A percentile compares a stretch with the other conserved stretches of the same genome.
Conservation (phyloP, 129 eudicot genomes). For the Flaveria ramosissima region DNA sequence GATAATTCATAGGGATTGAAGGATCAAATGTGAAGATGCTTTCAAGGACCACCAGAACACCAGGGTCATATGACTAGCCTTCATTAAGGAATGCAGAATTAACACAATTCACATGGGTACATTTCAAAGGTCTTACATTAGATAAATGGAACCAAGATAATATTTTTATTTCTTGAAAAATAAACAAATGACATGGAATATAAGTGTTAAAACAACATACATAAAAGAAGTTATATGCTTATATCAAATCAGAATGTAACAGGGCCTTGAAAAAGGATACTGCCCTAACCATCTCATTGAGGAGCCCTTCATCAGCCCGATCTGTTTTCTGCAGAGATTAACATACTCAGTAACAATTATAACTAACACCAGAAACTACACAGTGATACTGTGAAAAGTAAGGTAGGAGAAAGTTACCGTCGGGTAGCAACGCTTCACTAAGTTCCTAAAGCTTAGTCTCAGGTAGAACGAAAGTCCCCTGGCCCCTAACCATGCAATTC, state of each 20-base stretch:
- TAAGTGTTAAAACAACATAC: background rate
- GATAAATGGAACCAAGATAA: background rate
- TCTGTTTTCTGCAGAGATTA: conserved; percentile 52
- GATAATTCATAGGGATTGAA: conserved; percentile 85
- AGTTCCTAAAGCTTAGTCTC: conserved; percentile 59
- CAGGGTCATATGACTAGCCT: conserved; percentile 83
- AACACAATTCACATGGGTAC: conserved; percentile 19
- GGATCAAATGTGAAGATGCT: conserved; percentile 90
- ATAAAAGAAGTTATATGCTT: background rate
- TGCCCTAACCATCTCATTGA: conserved; percentile 77
- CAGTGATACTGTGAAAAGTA: conserved; percentile 2
- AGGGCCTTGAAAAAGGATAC: conserved; percentile 65
- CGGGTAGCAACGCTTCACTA: conserved; percentile 80
- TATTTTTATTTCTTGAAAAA: background rate
- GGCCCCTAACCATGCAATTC: conserved; percentile 82
- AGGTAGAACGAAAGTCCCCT: conserved; percentile 63
- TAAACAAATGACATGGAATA: background rate
- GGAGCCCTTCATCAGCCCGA: conserved; percentile 82
- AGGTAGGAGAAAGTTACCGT: conserved; percentile 46
- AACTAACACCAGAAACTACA: conserved; percentile 10
- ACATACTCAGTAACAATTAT: conserved; percentile 7
- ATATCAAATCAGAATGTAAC: background rate
- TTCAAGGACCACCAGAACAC: conserved; percentile 73
- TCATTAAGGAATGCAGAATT: conserved; percentile 48
- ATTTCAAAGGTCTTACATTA: background rate